These are phyloP conservation scores for Alternaria longipes DNA, from an alignment of 2,329 filamentous ascomycete genomes.

Conservation along the genomic window DNA sequence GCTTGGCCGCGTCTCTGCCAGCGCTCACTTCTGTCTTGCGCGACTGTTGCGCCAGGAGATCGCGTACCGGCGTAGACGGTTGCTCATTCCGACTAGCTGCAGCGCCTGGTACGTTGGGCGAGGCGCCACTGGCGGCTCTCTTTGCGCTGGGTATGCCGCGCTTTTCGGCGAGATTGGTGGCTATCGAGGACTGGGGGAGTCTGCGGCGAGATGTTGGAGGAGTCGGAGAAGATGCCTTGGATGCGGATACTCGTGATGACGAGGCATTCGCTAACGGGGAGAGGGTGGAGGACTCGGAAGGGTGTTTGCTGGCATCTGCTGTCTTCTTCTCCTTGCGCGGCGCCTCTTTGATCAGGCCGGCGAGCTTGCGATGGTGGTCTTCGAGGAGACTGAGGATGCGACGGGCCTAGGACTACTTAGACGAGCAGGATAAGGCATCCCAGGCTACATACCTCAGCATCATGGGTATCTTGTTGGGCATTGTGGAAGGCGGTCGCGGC, in stretches of 20 bases:
- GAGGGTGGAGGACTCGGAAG: constrained; percentile 21
- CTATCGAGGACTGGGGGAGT: constrained; percentile 79
- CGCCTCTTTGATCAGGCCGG: constrained; percentile 79
- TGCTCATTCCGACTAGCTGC: constrained; percentile 63
- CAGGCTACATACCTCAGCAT: constrained; percentile 59
- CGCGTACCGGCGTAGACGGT: constrained; percentile 42
- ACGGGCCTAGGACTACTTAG: constrained; percentile 66
- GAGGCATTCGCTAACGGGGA: constrained; percentile 30
- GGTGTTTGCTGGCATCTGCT: constrained; percentile 14
- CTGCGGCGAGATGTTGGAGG: constrained; percentile 53
- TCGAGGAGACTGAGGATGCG: constrained; percentile 87
- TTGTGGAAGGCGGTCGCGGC: constrained; percentile 90
- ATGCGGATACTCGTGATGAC: constrained; percentile 31
- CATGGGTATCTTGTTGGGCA: constrained; percentile 76
- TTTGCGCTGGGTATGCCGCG: constrained; percentile 72
- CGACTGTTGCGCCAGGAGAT: constrained; percentile 46
- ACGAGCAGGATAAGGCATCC: constrained; percentile 27
- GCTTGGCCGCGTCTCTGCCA: constrained; percentile 25
- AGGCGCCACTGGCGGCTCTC: constrained; percentile 73
- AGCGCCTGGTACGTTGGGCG: constrained; percentile 76
- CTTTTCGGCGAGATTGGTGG: constrained; percentile 85
- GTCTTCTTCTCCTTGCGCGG: constrained; percentile 40
- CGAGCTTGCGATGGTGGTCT: constrained; percentile 84
- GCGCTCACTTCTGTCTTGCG: constrained; percentile 34
- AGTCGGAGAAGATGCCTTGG: constrained; percentile 51